Evolutionary conservation across 371 early-diverging fungal species (phyloP).

Genomic region (Sanchytrium tribonematis): DNA sequence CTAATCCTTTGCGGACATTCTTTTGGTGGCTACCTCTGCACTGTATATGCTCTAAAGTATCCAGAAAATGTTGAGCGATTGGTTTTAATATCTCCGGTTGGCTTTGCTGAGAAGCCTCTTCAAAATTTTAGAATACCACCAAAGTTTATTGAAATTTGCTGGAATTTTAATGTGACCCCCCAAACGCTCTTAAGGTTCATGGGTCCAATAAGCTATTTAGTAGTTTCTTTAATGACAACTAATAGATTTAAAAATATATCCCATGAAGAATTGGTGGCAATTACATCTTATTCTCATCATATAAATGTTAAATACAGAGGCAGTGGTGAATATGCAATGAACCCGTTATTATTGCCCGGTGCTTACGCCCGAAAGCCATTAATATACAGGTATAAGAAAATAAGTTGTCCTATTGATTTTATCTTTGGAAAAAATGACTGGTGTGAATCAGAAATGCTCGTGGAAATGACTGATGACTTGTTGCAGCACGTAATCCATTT

Average conservation of each 20-base stretch:
- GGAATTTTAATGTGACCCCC: constrained; percentile 2
- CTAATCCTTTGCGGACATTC: constrained; percentile 60
- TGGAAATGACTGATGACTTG: too few relatives aligned
- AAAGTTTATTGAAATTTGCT: constrained; percentile 1
- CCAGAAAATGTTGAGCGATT: constrained; percentile 63
- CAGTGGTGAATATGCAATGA: constrained; percentile 45
- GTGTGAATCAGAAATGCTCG: constrained; percentile 7
- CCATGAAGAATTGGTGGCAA: constrained; percentile 3
- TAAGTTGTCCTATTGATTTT: constrained; percentile 47
- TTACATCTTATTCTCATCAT: constrained; percentile 31
- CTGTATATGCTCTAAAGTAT: constrained; percentile 56
- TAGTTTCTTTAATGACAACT: constrained; percentile 16
- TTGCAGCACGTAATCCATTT: constrained; percentile 7
- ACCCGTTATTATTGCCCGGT: constrained; percentile 23
- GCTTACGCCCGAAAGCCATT: not conserved
- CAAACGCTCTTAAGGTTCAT: not conserved
- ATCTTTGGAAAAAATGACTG: constrained; percentile 56
- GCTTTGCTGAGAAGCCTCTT: constrained; percentile 4
- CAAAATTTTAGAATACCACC: not conserved
- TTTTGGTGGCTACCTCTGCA: constrained; percentile 58
- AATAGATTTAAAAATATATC: not conserved
- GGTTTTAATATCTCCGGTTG: constrained; percentile 57
- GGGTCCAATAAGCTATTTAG: constrained; percentile 21
- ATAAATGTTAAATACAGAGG: constrained; percentile 43
- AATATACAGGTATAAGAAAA: constrained; percentile 24